Evolutionary conservation across 2,329 filamentous ascomycete species (phyloP).

Genomic region (Colletotrichum lindemuthianum): DNA sequence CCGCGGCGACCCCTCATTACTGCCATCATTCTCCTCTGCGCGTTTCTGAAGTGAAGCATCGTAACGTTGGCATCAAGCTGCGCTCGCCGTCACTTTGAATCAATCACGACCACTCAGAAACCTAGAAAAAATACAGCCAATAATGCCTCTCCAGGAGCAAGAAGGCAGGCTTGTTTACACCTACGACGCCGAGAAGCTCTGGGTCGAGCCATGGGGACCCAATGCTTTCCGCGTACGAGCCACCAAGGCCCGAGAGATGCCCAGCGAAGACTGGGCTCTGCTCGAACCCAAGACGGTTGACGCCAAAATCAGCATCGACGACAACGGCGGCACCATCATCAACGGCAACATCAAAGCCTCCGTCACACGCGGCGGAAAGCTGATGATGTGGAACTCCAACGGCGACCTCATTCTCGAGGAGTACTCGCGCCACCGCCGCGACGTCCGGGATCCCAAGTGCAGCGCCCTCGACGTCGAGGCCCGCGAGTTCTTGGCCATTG

Average conservation of each 20-base stretch:
- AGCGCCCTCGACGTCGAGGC: constrained; percentile 64
- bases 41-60: background rate
- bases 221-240: constrained; percentile 59
- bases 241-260: constrained; percentile 50
- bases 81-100: background rate
- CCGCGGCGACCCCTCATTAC: no score
- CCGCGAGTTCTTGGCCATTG: constrained; percentile 63
- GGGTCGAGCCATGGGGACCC: constrained; percentile 59
- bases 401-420: constrained; percentile 46
- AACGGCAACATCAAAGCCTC: constrained; percentile 46
- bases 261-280: constrained; percentile 51
- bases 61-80: background rate
- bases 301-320: constrained; percentile 37
- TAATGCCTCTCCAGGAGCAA: constrained; percentile 20
- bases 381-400: constrained; percentile 41
- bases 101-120: background rate
- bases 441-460: constrained; percentile 61
- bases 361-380: constrained; percentile 43
- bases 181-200: constrained; percentile 57
- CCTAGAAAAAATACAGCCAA: background rate
- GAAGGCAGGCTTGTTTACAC: constrained; percentile 36
- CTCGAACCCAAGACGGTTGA: constrained; percentile 31
- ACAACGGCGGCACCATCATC: constrained; percentile 38
- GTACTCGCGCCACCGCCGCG: constrained; percentile 42
- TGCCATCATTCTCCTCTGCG: no score